phyloP scores from a whole-genome alignment of 441 rosid genomes.

The Croton laevigatus region DNA sequence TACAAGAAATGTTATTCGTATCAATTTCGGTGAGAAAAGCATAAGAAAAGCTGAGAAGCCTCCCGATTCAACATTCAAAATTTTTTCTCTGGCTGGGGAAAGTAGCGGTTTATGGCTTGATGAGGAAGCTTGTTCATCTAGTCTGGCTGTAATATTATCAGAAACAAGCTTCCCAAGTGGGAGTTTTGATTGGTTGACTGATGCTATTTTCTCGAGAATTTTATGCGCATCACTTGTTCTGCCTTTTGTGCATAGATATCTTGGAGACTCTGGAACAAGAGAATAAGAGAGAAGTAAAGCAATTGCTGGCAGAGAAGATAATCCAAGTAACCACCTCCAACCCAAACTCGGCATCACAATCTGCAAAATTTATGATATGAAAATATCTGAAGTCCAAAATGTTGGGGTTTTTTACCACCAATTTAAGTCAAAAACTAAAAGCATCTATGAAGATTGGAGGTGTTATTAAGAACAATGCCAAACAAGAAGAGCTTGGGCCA shows the following conservation, averaged over 20 bases:
- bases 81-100: constrained; percentile 16
- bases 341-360: constrained; percentile 67
- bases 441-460: not conserved
- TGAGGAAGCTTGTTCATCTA: constrained; percentile 22
- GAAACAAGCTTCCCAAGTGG: constrained; percentile 55
- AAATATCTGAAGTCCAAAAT: not conserved
- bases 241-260: constrained; percentile 63
- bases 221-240: constrained; percentile 47
- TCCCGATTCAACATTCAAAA: constrained; percentile 14
- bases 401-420: not conserved
- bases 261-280: constrained; percentile 68
- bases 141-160: constrained; percentile 11
- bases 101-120: constrained; percentile 32
- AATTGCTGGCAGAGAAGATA: constrained; percentile 69
- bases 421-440: not conserved
- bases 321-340: constrained; percentile 85
- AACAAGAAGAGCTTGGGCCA: not conserved
- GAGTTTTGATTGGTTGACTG: constrained; percentile 41
- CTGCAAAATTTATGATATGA: constrained; percentile 36
- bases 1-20: constrained; percentile 41
- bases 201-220: constrained; percentile 60
- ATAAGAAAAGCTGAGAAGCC: constrained; percentile 34
- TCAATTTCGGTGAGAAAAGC: constrained; percentile 50
- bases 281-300: constrained; percentile 56
- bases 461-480: not conserved